A percentile compares a stretch with the other conserved stretches of the same genome.
Evolutionary conservation across 345 rosid species (phyloP).

Genomic region (Linum usitatissimum): DNA sequence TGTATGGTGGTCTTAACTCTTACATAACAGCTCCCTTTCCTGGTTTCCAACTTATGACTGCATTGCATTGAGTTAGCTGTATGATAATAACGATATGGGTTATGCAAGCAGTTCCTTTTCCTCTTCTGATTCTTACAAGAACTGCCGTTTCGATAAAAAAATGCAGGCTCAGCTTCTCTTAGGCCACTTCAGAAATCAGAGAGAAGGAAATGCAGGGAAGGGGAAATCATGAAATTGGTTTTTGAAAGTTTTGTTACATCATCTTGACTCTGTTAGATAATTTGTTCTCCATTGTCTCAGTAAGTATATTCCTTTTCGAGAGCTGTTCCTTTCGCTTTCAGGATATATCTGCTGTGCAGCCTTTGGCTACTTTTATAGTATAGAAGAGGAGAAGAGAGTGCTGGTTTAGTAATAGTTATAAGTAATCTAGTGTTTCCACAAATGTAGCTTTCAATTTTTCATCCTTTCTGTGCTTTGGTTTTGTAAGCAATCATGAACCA

Average conservation of each 20-base stretch:
- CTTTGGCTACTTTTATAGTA: constrained; percentile 11
- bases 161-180: constrained; percentile 91
- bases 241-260: constrained; percentile 7
- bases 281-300: constrained; percentile 8
- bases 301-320: constrained; percentile 4
- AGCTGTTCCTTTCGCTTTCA: constrained; percentile 9
- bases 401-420: background rate
- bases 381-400: constrained; percentile 5
- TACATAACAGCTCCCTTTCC: background rate
- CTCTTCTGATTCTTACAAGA: background rate
- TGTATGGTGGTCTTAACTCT: background rate
- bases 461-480: constrained; percentile 1
- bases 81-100: constrained; percentile 8
- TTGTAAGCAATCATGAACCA: constrained; percentile 9
- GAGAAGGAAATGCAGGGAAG: constrained; percentile 55
- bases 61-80: constrained; percentile 1
- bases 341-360: constrained; percentile 7
- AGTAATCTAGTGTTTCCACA: constrained; percentile 1
- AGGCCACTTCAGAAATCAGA: constrained; percentile 81
- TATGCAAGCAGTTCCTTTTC: background rate
- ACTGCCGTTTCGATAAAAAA: background rate
- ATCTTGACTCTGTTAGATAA: constrained; percentile 7
- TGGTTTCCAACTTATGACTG: background rate
- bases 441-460: constrained; percentile 8
- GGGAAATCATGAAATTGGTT: constrained; percentile 31